Conservation (phyloP, 352 stramenopile genomes). For the Pythium volutum region DNA sequence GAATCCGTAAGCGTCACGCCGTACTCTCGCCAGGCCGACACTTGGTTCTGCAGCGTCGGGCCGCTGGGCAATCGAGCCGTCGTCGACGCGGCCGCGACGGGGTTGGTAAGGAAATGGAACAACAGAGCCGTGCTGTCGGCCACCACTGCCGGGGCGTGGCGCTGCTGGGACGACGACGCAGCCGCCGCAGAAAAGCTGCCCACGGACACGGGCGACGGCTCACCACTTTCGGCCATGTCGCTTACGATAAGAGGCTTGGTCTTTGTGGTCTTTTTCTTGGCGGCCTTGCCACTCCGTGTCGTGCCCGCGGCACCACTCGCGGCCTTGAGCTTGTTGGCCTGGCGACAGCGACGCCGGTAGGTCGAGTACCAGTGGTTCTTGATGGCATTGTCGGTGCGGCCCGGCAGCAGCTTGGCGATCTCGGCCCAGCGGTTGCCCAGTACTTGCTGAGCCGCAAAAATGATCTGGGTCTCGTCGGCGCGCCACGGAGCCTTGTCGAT, state of each 20-base stretch:
- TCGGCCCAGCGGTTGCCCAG: slow-evolving; percentile 97
- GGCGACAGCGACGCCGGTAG: slow-evolving; percentile 49
- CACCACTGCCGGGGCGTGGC: background rate
- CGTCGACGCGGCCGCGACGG: background rate
- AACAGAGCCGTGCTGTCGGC: slow-evolving; percentile 16
- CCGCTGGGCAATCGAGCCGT: background rate
- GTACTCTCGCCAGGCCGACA: slow-evolving; percentile 52
- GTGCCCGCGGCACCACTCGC: background rate
- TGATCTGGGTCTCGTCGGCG: slow-evolving; percentile 87
- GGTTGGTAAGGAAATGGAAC: slow-evolving; percentile 28
- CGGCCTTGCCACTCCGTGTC: no score
- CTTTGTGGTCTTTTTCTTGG: background rate
- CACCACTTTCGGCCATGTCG: background rate
- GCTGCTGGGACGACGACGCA: background rate
- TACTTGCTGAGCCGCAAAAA: slow-evolving; percentile 58
- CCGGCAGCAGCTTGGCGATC: slow-evolving; percentile 97
- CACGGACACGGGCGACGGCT: slow-evolving; percentile 39
- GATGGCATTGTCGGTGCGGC: slow-evolving; percentile 85
- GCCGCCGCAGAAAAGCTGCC: slow-evolving; percentile 15
- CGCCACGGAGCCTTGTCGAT: slow-evolving; percentile 94
- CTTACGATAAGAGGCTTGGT: background rate
- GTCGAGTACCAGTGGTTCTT: slow-evolving; percentile 89
- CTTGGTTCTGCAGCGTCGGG: slow-evolving; percentile 50
- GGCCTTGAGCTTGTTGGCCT: slow-evolving; percentile 44
- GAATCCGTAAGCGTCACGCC: slow-evolving; percentile 31